These are phyloP conservation scores for Leucaena leucocephala DNA, from an alignment of 306 rosid genomes.

Conservation along the genomic window DNA sequence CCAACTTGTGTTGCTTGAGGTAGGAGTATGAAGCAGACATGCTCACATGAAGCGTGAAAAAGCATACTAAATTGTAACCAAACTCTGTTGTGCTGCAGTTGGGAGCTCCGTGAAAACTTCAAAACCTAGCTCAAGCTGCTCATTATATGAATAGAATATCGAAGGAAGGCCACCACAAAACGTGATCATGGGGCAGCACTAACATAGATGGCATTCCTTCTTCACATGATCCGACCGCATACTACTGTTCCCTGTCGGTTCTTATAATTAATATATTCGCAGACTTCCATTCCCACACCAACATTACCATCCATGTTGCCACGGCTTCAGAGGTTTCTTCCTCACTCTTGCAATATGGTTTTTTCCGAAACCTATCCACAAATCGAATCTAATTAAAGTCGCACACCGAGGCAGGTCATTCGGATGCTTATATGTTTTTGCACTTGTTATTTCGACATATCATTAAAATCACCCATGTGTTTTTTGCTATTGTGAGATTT, in stretches of 20 bases:
- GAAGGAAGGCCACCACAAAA: too few species aligned
- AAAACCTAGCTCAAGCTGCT: not conserved
- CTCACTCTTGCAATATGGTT: too few species aligned
- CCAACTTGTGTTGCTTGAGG: not conserved
- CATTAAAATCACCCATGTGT: too few species aligned
- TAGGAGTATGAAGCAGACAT: not conserved
- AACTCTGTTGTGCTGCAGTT: constrained; percentile 17
- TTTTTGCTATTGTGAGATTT: too few species aligned
- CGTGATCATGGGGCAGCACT: constrained; percentile 3
- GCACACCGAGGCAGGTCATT: too few species aligned
- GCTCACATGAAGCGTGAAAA: constrained; percentile 19
- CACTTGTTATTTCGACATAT: too few species aligned
- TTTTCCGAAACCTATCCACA: too few species aligned
- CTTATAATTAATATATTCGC: not conserved
- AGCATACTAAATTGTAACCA: constrained; percentile 21
- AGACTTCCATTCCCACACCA: not conserved
- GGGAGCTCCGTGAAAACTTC: constrained; percentile 17
- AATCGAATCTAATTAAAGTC: too few species aligned
- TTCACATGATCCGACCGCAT: constrained; percentile 13
- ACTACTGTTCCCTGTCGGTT: constrained; percentile 9
- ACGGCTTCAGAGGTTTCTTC: too few species aligned
- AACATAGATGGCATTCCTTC: not conserved
- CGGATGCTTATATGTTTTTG: too few species aligned
- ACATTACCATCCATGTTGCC: too few species aligned
- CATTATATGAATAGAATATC: not conserved